Evolutionary conservation across 495 filamentous ascomycete species (phyloP).

Genomic region (Emericellopsis terricola): DNA sequence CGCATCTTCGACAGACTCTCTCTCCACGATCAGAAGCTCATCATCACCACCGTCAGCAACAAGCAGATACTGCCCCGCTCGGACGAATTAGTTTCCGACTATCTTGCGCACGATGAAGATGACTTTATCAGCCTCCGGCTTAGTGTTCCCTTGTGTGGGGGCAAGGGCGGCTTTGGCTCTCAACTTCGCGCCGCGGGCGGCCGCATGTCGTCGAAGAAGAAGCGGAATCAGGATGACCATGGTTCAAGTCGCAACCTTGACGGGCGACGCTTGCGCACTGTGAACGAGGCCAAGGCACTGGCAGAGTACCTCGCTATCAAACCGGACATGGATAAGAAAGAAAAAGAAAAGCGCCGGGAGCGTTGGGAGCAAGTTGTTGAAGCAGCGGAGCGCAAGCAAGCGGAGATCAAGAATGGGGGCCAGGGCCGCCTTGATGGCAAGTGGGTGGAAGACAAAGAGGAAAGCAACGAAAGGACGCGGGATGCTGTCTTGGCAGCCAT

Average conservation of each 20-base stretch:
- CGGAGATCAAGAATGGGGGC: conserved; percentile 53
- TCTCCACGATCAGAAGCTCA: conserved; percentile 28
- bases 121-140: conserved; percentile 68
- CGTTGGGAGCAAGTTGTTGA: conserved; percentile 77
- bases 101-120: conserved; percentile 30
- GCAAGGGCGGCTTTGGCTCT: conserved; percentile 94
- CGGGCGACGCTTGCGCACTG: conserved; percentile 73
- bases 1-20: conserved; percentile 49
- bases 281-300: conserved; percentile 85
- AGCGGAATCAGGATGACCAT: conserved; percentile 67
- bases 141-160: conserved; percentile 56
- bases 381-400: conserved; percentile 58
- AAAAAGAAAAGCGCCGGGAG: conserved; percentile 65
- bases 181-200: conserved; percentile 93
- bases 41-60: conserved; percentile 70
- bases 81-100: conserved; percentile 28
- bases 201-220: conserved; percentile 89
- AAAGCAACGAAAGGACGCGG: conserved; percentile 60
- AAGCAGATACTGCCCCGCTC: conserved; percentile 37
- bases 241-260: conserved; percentile 86
- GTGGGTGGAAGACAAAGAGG: conserved; percentile 88
- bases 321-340: conserved; percentile 87
- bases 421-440: conserved; percentile 65
- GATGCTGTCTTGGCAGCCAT: conserved; percentile 69
- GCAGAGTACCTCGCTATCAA: conserved; percentile 92